These are phyloP conservation scores for Pezicula radicicola DNA, from an alignment of 2,329 filamentous ascomycete genomes.

Conservation along the genomic window DNA sequence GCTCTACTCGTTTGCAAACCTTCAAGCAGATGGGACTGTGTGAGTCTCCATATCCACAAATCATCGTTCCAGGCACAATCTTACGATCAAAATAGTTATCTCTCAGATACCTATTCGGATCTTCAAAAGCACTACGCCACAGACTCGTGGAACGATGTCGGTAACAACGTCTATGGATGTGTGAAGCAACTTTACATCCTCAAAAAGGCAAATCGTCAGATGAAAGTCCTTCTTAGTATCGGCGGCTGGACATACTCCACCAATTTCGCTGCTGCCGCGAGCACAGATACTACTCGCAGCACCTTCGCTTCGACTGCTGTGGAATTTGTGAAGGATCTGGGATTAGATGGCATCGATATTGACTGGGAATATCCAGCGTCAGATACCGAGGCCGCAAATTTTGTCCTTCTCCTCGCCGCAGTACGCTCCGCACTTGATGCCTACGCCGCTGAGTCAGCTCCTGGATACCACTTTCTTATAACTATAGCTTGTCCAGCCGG, in stretches of 20 bases:
- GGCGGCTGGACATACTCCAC: conserved; percentile 83
- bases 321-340: conserved; percentile 11
- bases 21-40: conserved; percentile 69
- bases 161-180: conserved; percentile 76
- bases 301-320: conserved; percentile 15
- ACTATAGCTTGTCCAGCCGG: conserved; percentile 49
- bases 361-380: conserved; percentile 19
- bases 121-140: conserved; percentile 75
- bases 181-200: conserved; percentile 75
- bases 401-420: conserved; percentile 23
- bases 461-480: conserved; percentile 47
- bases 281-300: conserved; percentile 45
- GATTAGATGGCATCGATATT: conserved; percentile 20
- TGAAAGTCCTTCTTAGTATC: conserved; percentile 78
- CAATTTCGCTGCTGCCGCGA: conserved; percentile 67
- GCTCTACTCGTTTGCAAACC: conserved; percentile 78
- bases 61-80: conserved; percentile 56
- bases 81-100: conserved; percentile 31
- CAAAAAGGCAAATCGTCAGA: conserved; percentile 72
- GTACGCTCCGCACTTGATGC: conserved; percentile 40
- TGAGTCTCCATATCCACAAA: conserved; percentile 33
- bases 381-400: conserved; percentile 15
- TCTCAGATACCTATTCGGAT: conserved; percentile 70
- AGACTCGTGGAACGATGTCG: conserved; percentile 62
- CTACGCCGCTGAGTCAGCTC: conserved; percentile 39